phyloP scores from a whole-genome alignment of 495 filamentous ascomycete species.

The Trichoderma asperelloides region DNA sequence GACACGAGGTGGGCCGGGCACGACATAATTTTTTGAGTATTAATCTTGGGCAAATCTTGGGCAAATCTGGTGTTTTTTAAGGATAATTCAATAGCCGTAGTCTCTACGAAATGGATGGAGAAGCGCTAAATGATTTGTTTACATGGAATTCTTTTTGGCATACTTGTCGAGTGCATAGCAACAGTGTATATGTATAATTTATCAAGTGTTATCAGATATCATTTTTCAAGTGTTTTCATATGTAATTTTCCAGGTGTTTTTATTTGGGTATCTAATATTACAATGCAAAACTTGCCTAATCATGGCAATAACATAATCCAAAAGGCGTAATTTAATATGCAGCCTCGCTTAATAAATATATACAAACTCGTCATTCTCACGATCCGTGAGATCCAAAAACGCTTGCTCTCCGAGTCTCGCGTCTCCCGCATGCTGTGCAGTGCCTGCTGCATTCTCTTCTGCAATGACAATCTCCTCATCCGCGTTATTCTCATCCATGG shows the following conservation, averaged over 20 bases:
- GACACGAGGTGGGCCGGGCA: constrained; percentile 9
- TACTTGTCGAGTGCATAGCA: neutral
- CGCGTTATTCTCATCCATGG: neutral
- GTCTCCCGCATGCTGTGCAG: neutral
- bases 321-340: neutral
- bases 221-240: too few species aligned
- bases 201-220: too few species aligned
- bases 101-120: neutral
- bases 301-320: too few species aligned
- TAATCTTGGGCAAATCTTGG: neutral
- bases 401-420: neutral
- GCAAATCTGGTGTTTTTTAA: neutral
- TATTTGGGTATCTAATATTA: too few species aligned
- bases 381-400: too few species aligned
- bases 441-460: neutral
- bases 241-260: too few species aligned
- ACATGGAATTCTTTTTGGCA: neutral
- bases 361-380: too few species aligned
- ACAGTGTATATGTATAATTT: too few species aligned
- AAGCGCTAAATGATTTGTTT: neutral
- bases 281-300: too few species aligned
- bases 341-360: neutral
- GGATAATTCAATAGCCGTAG: neutral
- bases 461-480: neutral
- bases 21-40: constrained; percentile 5